phyloP scores from a whole-genome alignment of 2,329 filamentous ascomycete species.

The Alternaria solani region DNA sequence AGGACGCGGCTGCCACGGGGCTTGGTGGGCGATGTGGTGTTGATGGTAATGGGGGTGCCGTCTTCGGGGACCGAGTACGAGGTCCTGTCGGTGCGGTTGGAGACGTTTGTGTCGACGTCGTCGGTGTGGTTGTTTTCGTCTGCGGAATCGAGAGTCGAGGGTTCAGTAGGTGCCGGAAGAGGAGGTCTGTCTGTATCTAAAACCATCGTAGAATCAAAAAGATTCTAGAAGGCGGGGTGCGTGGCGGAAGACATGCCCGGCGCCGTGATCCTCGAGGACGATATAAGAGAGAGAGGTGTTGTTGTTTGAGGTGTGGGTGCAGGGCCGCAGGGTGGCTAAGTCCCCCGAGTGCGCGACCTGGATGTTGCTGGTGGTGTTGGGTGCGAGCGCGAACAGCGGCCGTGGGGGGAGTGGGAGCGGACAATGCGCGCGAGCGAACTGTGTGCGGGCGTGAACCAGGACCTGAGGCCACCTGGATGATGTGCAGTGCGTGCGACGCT shows the following conservation, averaged over 20 bases:
- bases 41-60: slow-evolving; percentile 91
- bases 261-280: slow-evolving; percentile 24
- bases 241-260: slow-evolving; percentile 42
- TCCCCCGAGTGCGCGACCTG: slow-evolving; percentile 34
- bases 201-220: slow-evolving; percentile 52
- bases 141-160: slow-evolving; percentile 68
- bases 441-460: slow-evolving; percentile 2
- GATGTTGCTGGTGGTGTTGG: slow-evolving; percentile 19
- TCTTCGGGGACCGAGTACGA: slow-evolving; percentile 84
- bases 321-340: slow-evolving; percentile 32
- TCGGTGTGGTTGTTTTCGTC: slow-evolving; percentile 57
- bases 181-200: slow-evolving; percentile 63
- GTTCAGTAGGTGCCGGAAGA: slow-evolving; percentile 81
- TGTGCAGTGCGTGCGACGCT: slow-evolving; percentile 16
- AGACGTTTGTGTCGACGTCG: slow-evolving; percentile 72
- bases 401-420: slow-evolving; percentile 11
- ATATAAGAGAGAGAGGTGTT: slow-evolving; percentile 13
- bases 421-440: slow-evolving; percentile 1
- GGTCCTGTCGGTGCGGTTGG: slow-evolving; percentile 72
- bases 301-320: slow-evolving; percentile 14
- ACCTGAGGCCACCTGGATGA: not conserved
- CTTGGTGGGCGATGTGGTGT: slow-evolving; percentile 71
- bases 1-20: slow-evolving; percentile 64
- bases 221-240: slow-evolving; percentile 41
- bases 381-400: slow-evolving; percentile 14